Conservation (phyloP, 148 eudicot species). For the Cornus controversa region DNA sequence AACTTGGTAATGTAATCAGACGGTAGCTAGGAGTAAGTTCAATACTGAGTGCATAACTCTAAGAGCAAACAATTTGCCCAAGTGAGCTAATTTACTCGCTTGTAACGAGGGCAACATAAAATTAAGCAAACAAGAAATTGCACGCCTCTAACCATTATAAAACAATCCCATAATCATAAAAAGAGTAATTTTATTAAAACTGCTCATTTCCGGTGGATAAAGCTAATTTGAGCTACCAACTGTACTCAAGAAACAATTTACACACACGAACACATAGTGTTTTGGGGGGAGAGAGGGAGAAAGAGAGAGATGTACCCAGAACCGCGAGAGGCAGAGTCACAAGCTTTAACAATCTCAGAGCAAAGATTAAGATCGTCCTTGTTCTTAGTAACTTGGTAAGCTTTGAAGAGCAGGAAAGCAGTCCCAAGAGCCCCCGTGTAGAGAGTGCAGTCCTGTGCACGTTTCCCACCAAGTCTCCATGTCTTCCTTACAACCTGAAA, state of each 20-base stretch:
- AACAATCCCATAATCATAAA: neutral
- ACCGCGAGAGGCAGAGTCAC: slow-evolving; percentile 54
- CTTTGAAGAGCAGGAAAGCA: slow-evolving; percentile 68
- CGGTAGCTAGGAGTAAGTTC: neutral
- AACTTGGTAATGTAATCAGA: neutral
- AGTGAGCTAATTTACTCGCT: neutral
- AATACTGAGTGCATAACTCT: neutral
- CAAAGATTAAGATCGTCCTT: slow-evolving; percentile 51
- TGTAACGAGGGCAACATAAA: neutral
- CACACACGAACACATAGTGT: neutral
- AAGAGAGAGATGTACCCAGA: slow-evolving; percentile 44
- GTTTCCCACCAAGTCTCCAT: slow-evolving; percentile 49
- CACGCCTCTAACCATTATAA: neutral
- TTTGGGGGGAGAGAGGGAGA: neutral
- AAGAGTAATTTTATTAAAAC: neutral
- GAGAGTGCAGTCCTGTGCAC: slow-evolving; percentile 57
- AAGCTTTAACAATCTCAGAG: slow-evolving; percentile 65
- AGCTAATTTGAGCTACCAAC: neutral
- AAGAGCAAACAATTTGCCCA: neutral
- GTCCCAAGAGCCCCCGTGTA: slow-evolving; percentile 88
- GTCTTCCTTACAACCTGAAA: slow-evolving; percentile 78
- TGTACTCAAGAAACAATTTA: neutral
- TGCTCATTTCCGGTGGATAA: neutral
- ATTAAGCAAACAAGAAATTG: neutral
- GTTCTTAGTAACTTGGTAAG: slow-evolving; percentile 59